Base-by-base conservation (phyloP, 202 grass and related monocot genomes). In the Cymbopogon flexuosus region DNA sequence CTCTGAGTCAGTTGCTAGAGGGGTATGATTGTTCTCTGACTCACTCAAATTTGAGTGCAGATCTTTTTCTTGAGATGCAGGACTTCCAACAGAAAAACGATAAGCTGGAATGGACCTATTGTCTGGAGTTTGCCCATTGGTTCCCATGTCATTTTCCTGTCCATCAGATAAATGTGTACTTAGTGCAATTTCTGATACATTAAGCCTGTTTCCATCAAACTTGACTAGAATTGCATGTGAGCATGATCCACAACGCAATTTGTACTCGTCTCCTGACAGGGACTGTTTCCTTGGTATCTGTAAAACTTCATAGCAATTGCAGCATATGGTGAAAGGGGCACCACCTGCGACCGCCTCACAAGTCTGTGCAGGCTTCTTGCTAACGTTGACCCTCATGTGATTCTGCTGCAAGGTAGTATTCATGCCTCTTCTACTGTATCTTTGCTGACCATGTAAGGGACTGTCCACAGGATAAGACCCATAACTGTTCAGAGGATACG, bases 251-350 rank as follows among this genome's bases (percentile, higher is more conserved):
- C 95, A 98, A 14, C 77, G 76, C 80, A 95, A 67, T 64, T 89
- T 94, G 88, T 91, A 84, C 72, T 89, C 89, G 62, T 93, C 93
- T 6, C 86, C 83, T 39, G 57, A 43, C 36, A 88, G 64, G 3
- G 82, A 76, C 67, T 62, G 79, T 62, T 83, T 93, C 39, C 80
- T 84, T 30, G 92, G 92, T 76, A 98, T 65, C 78, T 91, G 90
- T 18, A 98, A 84, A 60, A 98, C 86, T 90, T 98, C 92, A 30
- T 86, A 89, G 57, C 95, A 98, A 75, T 90, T 98, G 74, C 85
- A 98, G 77, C 95, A 98, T 80, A 94, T 78, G 19, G 89, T 84
- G 83, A 98, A 98, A 49, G 95, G 95, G 34, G 95, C 87, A 77
- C 88, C 95, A 72, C 90, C 90, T 22, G 88, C 86, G 36, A 95